Evolutionary conservation across 2,329 filamentous ascomycete species (phyloP).

Genomic region (Colletotrichum sp.): DNA sequence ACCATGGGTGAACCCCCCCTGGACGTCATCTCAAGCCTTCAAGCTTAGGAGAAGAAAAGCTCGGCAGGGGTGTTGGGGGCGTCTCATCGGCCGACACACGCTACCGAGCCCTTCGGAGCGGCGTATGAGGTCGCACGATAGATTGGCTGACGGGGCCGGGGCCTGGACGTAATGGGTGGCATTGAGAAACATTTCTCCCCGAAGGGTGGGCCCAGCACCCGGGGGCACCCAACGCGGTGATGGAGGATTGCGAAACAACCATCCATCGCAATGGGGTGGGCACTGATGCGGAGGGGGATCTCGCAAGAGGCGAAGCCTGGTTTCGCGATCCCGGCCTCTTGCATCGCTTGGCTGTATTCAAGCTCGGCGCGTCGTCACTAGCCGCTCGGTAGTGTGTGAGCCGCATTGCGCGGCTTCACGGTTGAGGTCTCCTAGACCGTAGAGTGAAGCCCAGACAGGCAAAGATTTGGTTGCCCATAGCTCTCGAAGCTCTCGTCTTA

Average conservation of each 20-base stretch:
- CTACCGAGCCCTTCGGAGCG: background rate
- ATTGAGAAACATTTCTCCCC: background rate
- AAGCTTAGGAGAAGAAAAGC: background rate
- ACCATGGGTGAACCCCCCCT: background rate
- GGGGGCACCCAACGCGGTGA: background rate
- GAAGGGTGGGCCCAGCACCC: background rate
- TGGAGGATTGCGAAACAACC: slow-evolving; percentile 1
- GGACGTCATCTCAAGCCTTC: background rate
- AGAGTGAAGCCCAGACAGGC: background rate
- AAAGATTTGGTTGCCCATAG: background rate
- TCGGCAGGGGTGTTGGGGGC: slow-evolving; percentile 8
- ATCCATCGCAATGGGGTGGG: background rate
- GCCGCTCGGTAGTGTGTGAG: background rate
- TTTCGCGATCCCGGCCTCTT: slow-evolving; percentile 9
- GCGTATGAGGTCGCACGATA: background rate
- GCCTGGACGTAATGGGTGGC: background rate
- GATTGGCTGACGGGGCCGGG: background rate
- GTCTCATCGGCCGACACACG: slow-evolving; percentile 16
- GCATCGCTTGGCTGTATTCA: background rate
- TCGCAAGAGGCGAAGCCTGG: background rate
- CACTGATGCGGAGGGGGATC: background rate
- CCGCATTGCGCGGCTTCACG: background rate
- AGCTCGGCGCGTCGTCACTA: background rate
- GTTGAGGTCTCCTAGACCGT: background rate
- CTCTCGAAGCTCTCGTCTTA: background rate